Conservation (phyloP, 441 rosid species). For the Populus hybrid region DNA sequence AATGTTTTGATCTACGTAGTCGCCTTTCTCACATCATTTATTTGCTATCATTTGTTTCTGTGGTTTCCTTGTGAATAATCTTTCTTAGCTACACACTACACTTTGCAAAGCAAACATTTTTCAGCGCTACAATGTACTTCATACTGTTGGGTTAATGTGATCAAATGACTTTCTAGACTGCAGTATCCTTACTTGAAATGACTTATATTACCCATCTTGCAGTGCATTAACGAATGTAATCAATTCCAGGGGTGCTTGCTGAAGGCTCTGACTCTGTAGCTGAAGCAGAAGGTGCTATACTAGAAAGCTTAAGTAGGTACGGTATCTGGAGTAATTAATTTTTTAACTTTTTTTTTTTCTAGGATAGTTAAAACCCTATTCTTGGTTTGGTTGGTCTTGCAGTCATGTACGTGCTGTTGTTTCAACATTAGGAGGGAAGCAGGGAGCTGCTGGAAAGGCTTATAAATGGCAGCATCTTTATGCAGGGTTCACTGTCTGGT, state of each 20-base stretch:
- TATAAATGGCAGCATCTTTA: slow-evolving; percentile 77
- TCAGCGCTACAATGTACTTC: neutral
- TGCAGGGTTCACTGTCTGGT: slow-evolving; percentile 85
- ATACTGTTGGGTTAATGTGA: neutral
- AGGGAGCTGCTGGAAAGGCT: slow-evolving; percentile 65
- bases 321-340: slow-evolving; percentile 1
- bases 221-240: slow-evolving; percentile 31
- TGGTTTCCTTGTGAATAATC: slow-evolving; percentile 1
- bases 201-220: slow-evolving; percentile 22
- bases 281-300: slow-evolving; percentile 60
- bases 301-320: slow-evolving; percentile 89
- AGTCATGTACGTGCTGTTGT: slow-evolving; percentile 87
- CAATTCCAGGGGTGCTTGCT: slow-evolving; percentile 63
- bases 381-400: slow-evolving; percentile 29
- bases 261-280: slow-evolving; percentile 68
- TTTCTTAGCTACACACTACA: neutral
- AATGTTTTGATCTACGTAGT: neutral
- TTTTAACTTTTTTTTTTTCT: neutral
- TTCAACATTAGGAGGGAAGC: slow-evolving; percentile 77
- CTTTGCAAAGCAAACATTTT: neutral
- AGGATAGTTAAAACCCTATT: neutral
- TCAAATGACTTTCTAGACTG: neutral
- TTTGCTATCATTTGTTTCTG: neutral
- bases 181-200: slow-evolving; percentile 6
- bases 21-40: neutral